Evolutionary conservation across 495 filamentous ascomycete genomes (phyloP).

Genomic region (Penicillium cataractarum): DNA sequence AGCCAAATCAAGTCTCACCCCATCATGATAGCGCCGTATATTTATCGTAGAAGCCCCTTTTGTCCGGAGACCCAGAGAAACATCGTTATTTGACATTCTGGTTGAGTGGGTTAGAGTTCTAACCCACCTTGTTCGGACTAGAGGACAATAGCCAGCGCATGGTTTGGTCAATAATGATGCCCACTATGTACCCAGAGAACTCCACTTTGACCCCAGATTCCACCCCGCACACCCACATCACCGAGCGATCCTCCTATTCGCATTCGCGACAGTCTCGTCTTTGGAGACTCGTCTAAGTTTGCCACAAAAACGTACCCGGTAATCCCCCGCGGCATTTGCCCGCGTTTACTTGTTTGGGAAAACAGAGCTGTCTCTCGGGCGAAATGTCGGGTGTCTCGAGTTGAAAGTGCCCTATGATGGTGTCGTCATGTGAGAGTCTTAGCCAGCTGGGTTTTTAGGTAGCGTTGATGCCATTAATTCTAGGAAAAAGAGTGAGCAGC

Average conservation of each 20-base stretch:
- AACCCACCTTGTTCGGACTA: background rate
- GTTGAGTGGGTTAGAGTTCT: background rate
- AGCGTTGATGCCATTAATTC: background rate
- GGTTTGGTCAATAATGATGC: background rate
- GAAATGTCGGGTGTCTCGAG: background rate
- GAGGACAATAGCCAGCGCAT: background rate
- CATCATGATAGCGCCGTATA: background rate
- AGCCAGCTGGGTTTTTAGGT: background rate
- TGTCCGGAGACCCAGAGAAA: background rate
- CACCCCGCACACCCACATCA: slow-evolving; percentile 8
- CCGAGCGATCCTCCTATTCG: background rate
- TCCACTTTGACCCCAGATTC: slow-evolving; percentile 25
- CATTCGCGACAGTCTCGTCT: background rate
- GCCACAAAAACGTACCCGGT: slow-evolving; percentile 12
- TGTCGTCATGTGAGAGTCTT: slow-evolving; percentile 4
- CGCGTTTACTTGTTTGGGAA: slow-evolving; percentile 1
- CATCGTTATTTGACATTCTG: background rate
- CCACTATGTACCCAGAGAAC: background rate
- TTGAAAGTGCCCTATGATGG: background rate
- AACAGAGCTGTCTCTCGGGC: background rate
- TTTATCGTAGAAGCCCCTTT: background rate
- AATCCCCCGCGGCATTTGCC: slow-evolving; percentile 17
- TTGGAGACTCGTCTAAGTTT: slow-evolving; percentile 20
- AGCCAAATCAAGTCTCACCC: background rate
- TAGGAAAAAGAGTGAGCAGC: background rate